phyloP scores from a whole-genome alignment of 2,329 filamentous ascomycete species.

The Neonectria coccinea region DNA sequence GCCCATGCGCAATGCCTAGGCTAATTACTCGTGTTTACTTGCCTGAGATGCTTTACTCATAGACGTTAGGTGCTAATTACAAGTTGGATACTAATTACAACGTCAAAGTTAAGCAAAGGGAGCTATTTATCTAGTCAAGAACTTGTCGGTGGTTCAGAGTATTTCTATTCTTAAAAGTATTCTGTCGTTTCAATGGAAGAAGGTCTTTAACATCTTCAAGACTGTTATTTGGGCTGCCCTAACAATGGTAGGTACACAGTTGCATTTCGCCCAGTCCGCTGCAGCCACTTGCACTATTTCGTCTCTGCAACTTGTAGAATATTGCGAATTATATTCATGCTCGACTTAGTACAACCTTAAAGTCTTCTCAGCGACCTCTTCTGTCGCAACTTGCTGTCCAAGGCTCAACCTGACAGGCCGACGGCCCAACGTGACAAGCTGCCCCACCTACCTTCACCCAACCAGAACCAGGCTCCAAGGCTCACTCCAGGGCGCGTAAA shows the following conservation, averaged over 20 bases:
- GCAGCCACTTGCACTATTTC: too few relatives aligned
- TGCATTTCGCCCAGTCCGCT: too few relatives aligned
- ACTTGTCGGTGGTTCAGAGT: background rate
- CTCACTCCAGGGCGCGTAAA: constrained; percentile 28
- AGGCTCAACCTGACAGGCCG: background rate
- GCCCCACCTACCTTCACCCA: background rate
- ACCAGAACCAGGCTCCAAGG: constrained; percentile 2
- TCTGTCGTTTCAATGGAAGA: too few relatives aligned
- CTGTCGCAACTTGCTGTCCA: background rate
- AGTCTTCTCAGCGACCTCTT: background rate
- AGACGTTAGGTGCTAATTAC: background rate
- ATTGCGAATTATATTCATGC: too few relatives aligned
- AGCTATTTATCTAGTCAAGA: background rate
- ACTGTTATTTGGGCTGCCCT: too few relatives aligned
- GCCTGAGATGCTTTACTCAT: background rate
- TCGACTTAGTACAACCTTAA: too few relatives aligned
- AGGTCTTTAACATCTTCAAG: too few relatives aligned
- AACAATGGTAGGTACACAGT: too few relatives aligned
- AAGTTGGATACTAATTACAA: too few relatives aligned
- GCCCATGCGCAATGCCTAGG: background rate
- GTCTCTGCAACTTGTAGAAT: too few relatives aligned
- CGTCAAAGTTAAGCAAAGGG: too few relatives aligned
- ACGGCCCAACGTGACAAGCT: background rate
- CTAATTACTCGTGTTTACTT: background rate
- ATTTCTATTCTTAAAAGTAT: too few relatives aligned